Evolutionary conservation across 2,329 filamentous ascomycete species (phyloP), one percentile per base, ranked within the genome.

Genomic region (Aureobasidium lini): DNA sequence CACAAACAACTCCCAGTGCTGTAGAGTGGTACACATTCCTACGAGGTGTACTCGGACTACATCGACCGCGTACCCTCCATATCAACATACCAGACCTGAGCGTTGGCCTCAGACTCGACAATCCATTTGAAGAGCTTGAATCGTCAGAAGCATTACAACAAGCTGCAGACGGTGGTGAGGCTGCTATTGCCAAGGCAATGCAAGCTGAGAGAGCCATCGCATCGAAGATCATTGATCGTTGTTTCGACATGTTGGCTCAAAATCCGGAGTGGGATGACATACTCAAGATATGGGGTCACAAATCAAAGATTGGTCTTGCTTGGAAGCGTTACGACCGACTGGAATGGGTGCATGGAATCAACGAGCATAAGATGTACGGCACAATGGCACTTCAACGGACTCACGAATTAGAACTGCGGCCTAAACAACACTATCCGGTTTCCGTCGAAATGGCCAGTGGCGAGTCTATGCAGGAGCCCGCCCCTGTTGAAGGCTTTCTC

Each of bases 11-110:
- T 2, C 81, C 82, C 6, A 82, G 81, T 65, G 81, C 84, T 6
- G 80, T 85, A 9, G 85, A 88, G 67, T 88, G 85, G 85, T 87
- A 84, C 67, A 86, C 84, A 0, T 87, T 87, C 63, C 73, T 88
- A 13, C 76, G 80, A 11, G 81, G 82, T 56, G 75, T 81, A 7
- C 72, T 87, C 18, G 85, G 85, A 39, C 82, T 79, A 77, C 75
- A 77, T 47, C 77, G 82, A 57, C 76, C 82, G 4, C 75, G 76
- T 39, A 79, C 79, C 34, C 73, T 88, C 9, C 77, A 83, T 57
- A 79, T 88, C 64, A 79, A 81, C 61, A 81, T 87, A 10, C 85
- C 85, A 1, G 84, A 87, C 66, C 74, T 88, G 49, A 81, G 78
- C 49, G 76, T 87, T 31, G 81, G 77, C 32, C 70, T 88, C 31